Conservation (phyloP, 2,329 filamentous ascomycete species). For the Pseudogymnoascus sp. region DNA sequence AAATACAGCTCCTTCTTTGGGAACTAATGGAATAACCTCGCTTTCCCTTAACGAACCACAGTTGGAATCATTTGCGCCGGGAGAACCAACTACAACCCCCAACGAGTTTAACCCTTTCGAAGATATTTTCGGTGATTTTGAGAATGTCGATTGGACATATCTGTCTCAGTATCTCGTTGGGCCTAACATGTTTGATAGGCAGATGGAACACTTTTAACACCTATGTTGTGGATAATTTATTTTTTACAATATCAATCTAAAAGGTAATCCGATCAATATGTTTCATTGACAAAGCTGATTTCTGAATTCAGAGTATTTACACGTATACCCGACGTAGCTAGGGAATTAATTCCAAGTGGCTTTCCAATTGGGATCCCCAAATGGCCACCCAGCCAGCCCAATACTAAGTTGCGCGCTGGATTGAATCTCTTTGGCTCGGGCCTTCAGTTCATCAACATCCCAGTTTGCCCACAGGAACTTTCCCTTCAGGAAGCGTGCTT, state of each 20-base stretch:
- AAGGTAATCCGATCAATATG: too few relatives aligned
- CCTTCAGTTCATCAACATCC: constrained; percentile 44
- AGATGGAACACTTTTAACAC: background rate
- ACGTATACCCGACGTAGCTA: background rate
- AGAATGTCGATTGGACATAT: constrained; percentile 20
- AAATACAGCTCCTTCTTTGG: background rate
- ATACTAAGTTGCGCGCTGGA: constrained; percentile 15
- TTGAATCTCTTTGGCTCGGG: constrained; percentile 30
- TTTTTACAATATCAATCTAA: background rate
- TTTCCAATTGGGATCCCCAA: constrained; percentile 10
- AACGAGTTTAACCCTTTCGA: constrained; percentile 20
- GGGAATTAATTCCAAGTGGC: background rate
- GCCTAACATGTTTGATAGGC: background rate
- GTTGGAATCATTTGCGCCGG: constrained; percentile 1
- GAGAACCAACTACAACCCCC: constrained; percentile 13
- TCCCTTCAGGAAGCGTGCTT: constrained; percentile 40
- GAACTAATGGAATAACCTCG: background rate
- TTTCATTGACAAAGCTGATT: too few relatives aligned
- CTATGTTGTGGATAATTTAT: background rate
- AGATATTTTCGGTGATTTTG: constrained; percentile 18
- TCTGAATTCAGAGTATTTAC: too few relatives aligned
- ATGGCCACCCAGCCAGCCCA: constrained; percentile 20
- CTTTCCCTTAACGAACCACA: background rate
- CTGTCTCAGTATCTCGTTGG: background rate
- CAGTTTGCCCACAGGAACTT: constrained; percentile 43